phyloP scores from a whole-genome alignment of 2,329 filamentous ascomycete genomes.

The Trichocomaceae sp. region DNA sequence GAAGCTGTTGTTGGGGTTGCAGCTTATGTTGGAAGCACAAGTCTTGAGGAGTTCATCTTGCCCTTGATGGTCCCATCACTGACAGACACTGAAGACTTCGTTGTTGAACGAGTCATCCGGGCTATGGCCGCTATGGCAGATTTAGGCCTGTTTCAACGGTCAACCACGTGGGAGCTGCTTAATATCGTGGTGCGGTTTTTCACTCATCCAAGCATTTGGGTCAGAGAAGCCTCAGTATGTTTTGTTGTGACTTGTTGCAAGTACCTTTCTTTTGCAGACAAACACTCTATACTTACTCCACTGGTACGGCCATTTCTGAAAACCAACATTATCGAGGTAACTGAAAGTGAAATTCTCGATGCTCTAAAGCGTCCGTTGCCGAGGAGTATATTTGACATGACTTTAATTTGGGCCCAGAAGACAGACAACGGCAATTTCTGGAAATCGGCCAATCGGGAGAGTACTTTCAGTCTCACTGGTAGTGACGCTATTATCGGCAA shows the following conservation, averaged over 20 bases:
- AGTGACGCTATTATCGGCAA: conserved; percentile 41
- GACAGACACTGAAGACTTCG: conserved; percentile 86
- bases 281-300: conserved; percentile 74
- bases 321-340: conserved; percentile 60
- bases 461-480: conserved; percentile 58
- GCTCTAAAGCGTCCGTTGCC: conserved; percentile 75
- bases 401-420: conserved; percentile 77
- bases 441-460: conserved; percentile 66
- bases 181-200: conserved; percentile 78
- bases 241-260: conserved; percentile 72
- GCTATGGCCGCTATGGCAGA: conserved; percentile 83
- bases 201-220: conserved; percentile 92
- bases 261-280: conserved; percentile 71
- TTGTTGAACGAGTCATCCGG: conserved; percentile 82
- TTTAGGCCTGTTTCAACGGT: conserved; percentile 76
- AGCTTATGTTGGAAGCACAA: conserved; percentile 79
- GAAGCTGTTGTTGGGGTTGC: conserved; percentile 91
- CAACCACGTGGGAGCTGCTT: conserved; percentile 80
- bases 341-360: conserved; percentile 70
- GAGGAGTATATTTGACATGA: conserved; percentile 74
- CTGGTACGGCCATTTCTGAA: conserved; percentile 77
- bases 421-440: conserved; percentile 79
- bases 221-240: conserved; percentile 78
- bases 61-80: conserved; percentile 94
- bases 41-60: conserved; percentile 88